These are phyloP conservation scores for Acer negundo DNA, from an alignment of 345 rosid species.

Conservation along the genomic window DNA sequence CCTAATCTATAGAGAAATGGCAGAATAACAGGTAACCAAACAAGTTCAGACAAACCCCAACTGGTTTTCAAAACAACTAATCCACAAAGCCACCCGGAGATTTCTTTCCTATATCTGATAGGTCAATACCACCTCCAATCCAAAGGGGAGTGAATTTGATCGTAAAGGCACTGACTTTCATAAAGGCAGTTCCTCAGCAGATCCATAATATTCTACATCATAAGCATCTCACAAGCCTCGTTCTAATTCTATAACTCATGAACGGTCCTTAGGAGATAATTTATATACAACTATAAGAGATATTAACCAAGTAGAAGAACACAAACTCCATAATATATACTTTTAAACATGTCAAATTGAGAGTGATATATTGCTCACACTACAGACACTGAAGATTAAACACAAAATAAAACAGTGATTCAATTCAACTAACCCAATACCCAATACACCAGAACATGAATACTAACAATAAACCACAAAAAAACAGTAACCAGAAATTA, in stretches of 20 bases:
- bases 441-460: not conserved
- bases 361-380: not conserved
- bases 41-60: not conserved
- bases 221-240: not conserved
- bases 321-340: not conserved
- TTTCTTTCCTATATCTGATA: not conserved
- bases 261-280: no score
- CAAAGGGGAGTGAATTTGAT: not conserved
- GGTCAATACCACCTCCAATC: not conserved
- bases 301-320: not conserved
- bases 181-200: not conserved
- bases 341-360: not conserved
- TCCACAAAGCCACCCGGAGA: not conserved
- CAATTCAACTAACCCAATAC: not conserved
- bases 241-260: no score
- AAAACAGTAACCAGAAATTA: no score
- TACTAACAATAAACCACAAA: no score
- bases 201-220: no score
- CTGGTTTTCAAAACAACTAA: no score
- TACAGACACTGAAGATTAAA: not conserved
- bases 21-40: no score
- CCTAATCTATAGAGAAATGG: no score
- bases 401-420: no score
- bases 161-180: not conserved
- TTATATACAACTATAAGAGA: not conserved